Percentiles rank a stretch among this genome's conserved stretches.
Evolutionary conservation across 2,329 filamentous ascomycete species (phyloP).

Genomic region (Colletotrichum liriopes): DNA sequence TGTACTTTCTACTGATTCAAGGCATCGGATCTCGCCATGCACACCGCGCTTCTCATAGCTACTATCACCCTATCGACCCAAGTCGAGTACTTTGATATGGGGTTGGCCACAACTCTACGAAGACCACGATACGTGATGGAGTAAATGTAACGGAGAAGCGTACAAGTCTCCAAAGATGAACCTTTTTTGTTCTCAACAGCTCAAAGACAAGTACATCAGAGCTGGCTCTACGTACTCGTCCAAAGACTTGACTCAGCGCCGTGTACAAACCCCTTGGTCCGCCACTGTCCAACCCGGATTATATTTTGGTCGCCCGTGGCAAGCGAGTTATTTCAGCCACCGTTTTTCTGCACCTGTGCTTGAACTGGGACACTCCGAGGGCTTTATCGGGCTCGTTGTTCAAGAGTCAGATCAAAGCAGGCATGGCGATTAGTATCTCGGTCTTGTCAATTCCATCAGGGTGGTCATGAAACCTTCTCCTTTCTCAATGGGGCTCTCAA

Average conservation of each 20-base stretch:
- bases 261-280: conserved; percentile 57
- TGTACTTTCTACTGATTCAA: background rate
- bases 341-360: conserved; percentile 66
- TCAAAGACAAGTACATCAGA: background rate
- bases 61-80: background rate
- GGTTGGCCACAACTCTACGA: background rate
- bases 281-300: conserved; percentile 63
- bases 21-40: background rate
- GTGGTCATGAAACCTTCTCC: conserved; percentile 66
- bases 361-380: conserved; percentile 70
- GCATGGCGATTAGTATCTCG: conserved; percentile 65
- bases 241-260: conserved; percentile 61
- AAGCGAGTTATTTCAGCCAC: conserved; percentile 69
- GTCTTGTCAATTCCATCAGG: conserved; percentile 50
- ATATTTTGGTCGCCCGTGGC: conserved; percentile 66
- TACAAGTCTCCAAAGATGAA: background rate
- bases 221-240: conserved; percentile 66
- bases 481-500: conserved; percentile 49
- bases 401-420: conserved; percentile 70
- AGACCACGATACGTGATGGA: background rate
- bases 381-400: conserved; percentile 71
- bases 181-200: too few relatives aligned
- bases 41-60: background rate
- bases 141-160: background rate
- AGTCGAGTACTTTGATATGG: too few relatives aligned